Conservation (phyloP, 331 rosid species). For the Dryas integrifolia region DNA sequence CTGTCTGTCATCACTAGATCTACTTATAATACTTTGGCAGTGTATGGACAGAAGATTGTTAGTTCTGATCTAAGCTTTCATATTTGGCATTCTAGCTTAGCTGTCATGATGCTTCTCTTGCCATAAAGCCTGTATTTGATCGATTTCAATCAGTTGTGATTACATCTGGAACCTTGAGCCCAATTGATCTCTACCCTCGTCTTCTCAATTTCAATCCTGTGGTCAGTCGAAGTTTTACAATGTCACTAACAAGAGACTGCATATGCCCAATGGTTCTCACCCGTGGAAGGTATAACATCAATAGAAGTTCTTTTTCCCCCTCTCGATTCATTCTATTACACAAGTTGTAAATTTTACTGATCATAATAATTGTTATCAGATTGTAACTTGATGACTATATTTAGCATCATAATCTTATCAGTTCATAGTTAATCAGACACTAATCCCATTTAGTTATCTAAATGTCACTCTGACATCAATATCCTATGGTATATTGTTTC, state of each 20-base stretch:
- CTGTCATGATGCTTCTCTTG: constrained; percentile 97
- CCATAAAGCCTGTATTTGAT: constrained; percentile 93
- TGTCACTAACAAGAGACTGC: constrained; percentile 97
- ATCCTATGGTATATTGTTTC: constrained; percentile 35
- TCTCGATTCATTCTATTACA: not conserved
- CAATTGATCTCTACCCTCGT: constrained; percentile 89
- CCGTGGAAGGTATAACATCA: constrained; percentile 72
- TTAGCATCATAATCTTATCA: constrained; percentile 6
- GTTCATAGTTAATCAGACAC: constrained; percentile 3
- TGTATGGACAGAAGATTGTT: constrained; percentile 6
- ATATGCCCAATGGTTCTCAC: constrained; percentile 99
- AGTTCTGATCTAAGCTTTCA: constrained; percentile 19
- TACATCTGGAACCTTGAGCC: constrained; percentile 95
- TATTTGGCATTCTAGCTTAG: constrained; percentile 65
- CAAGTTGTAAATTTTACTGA: not conserved
- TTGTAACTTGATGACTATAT: not conserved
- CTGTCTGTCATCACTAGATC: constrained; percentile 7
- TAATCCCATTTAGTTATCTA: not conserved
- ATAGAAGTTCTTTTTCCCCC: constrained; percentile 4
- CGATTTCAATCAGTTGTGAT: constrained; percentile 93
- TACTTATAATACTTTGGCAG: not conserved
- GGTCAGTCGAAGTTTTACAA: constrained; percentile 91
- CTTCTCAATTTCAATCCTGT: constrained; percentile 93
- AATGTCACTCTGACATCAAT: constrained; percentile 8
- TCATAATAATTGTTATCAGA: not conserved